phyloP scores from a whole-genome alignment of 2,329 filamentous ascomycete species.

The Trichophyton mentagrophytes region DNA sequence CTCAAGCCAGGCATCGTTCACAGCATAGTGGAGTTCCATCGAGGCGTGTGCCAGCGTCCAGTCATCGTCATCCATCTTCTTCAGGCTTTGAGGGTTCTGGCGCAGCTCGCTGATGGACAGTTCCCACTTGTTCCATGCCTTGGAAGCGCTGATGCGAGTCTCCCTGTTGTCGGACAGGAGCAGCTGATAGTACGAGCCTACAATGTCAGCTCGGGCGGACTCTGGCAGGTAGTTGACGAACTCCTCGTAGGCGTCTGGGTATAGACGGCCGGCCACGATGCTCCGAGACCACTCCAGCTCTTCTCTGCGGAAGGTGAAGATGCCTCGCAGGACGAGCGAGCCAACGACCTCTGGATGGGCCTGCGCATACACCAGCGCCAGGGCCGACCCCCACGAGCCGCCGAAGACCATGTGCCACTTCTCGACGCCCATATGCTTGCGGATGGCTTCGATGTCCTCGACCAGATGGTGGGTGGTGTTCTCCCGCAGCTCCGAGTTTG shows the following conservation, averaged over 20 bases:
- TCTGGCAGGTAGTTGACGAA: slow-evolving; percentile 27
- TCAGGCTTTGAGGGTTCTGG: slow-evolving; percentile 13
- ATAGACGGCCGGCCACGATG: slow-evolving; percentile 22
- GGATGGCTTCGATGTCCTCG: slow-evolving; percentile 34
- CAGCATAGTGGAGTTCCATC: slow-evolving; percentile 34
- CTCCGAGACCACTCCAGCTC: slow-evolving; percentile 29
- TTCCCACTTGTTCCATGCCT: slow-evolving; percentile 28
- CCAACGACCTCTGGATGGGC: slow-evolving; percentile 28
- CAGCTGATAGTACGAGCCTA: slow-evolving; percentile 30
- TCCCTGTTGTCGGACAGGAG: slow-evolving; percentile 24
- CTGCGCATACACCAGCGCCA: slow-evolving; percentile 35
- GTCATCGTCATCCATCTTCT: slow-evolving; percentile 21
- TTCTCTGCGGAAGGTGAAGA: slow-evolving; percentile 27
- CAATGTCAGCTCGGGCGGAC: slow-evolving; percentile 26
- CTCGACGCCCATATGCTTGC: slow-evolving; percentile 29
- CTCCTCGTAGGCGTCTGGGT: slow-evolving; percentile 30
- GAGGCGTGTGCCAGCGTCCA: slow-evolving; percentile 28
- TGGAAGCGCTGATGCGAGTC: slow-evolving; percentile 22
- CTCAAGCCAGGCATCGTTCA: slow-evolving; percentile 30
- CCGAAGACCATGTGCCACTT: slow-evolving; percentile 39
- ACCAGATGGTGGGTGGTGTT: slow-evolving; percentile 33
- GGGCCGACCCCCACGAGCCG: slow-evolving; percentile 19
- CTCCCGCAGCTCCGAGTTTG: slow-evolving; percentile 28
- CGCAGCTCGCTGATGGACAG: slow-evolving; percentile 21
- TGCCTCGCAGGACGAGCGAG: slow-evolving; percentile 32